Conservation (phyloP, 2,329 filamentous ascomycete genomes). For the Didymella exigua region DNA sequence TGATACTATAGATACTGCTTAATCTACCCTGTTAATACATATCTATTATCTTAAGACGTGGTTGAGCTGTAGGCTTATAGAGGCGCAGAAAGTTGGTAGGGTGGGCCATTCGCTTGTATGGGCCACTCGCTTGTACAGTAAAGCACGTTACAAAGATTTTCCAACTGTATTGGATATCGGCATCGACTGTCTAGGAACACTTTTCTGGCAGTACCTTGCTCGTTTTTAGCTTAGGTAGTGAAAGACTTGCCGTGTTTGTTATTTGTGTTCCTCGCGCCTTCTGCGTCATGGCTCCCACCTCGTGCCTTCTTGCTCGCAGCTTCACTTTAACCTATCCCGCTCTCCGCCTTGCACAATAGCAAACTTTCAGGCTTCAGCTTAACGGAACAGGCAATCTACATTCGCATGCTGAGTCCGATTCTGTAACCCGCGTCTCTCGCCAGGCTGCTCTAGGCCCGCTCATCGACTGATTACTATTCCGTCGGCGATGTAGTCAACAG, state of each 20-base stretch:
- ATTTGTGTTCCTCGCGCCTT: background rate
- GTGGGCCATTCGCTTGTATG: background rate
- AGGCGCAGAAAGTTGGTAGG: background rate
- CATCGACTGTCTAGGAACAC: background rate
- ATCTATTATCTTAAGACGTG: too few relatives aligned
- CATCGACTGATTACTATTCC: background rate
- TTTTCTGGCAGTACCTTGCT: background rate
- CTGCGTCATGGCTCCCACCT: background rate
- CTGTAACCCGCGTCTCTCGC: background rate
- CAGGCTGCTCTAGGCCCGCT: background rate
- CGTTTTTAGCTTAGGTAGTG: background rate
- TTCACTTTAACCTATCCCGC: background rate
- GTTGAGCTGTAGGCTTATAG: background rate
- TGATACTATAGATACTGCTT: too few relatives aligned
- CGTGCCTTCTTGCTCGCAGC: background rate
- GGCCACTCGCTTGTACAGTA: background rate
- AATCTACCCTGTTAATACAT: too few relatives aligned
- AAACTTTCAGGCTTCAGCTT: background rate
- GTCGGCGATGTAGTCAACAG: too few relatives aligned
- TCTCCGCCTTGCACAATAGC: background rate
- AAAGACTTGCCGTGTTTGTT: background rate
- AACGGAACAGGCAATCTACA: background rate
- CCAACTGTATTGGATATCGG: background rate
- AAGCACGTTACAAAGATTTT: background rate
- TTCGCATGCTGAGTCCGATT: background rate